phyloP scores from a whole-genome alignment of 306 rosid genomes.

The Inga laurina region DNA sequence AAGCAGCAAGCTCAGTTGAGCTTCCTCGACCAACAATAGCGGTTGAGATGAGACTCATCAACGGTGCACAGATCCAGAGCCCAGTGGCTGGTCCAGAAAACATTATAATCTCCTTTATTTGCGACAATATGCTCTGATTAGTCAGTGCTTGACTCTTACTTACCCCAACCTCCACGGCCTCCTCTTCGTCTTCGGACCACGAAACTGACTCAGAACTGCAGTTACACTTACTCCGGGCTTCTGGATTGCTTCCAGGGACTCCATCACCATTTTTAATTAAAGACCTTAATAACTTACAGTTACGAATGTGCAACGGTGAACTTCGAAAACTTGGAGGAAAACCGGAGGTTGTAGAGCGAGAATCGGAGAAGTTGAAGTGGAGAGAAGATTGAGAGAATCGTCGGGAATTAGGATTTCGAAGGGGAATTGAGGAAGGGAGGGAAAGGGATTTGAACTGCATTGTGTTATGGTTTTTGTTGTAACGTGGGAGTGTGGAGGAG shows the following conservation, averaged over 20 bases:
- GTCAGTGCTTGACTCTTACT: conserved; percentile 30
- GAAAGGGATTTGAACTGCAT: conserved; percentile 38
- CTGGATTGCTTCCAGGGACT: not conserved
- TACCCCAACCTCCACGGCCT: not conserved
- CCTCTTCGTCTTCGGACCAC: not conserved
- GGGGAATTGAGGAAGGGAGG: conserved; percentile 11
- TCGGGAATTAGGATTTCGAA: conserved; percentile 4
- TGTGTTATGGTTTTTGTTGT: not conserved
- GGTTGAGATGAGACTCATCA: conserved; percentile 71
- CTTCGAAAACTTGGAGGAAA: not conserved
- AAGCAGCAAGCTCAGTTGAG: conserved; percentile 54
- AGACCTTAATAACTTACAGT: conserved; percentile 1
- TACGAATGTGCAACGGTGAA: not conserved
- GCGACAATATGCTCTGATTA: conserved; percentile 45
- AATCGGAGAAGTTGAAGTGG: not conserved
- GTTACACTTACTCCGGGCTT: not conserved
- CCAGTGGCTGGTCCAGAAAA: conserved; percentile 69
- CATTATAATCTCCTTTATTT: conserved; percentile 55
- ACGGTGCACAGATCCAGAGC: conserved; percentile 67
- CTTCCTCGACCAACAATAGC: conserved; percentile 69
- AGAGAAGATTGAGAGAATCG: not conserved
- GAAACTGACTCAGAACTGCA: not conserved
- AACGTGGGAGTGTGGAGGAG: not conserved
- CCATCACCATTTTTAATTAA: not conserved
- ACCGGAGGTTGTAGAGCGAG: not conserved